phyloP scores from a whole-genome alignment of 495 filamentous ascomycete genomes.

The Delitschia confertaspora region DNA sequence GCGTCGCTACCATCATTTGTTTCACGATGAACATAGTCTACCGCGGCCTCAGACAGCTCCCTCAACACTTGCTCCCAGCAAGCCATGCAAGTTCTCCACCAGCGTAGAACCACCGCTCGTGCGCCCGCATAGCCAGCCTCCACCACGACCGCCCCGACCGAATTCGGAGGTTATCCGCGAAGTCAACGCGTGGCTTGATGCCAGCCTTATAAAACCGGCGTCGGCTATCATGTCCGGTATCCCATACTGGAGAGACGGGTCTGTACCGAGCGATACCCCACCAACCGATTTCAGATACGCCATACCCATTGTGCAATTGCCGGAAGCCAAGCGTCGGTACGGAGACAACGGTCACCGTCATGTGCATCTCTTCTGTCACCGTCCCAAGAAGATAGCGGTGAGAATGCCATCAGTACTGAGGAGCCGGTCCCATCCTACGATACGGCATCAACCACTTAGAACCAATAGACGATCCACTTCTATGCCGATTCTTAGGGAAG shows the following conservation, averaged over 20 bases:
- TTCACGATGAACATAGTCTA: background rate
- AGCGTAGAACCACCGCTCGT: background rate
- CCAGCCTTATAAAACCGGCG: conserved; percentile 15
- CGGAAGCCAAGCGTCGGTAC: background rate
- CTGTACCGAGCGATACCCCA: background rate
- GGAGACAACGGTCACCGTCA: conserved; percentile 5
- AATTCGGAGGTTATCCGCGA: conserved; percentile 18
- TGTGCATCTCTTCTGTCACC: conserved; percentile 17
- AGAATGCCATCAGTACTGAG: conserved; percentile 17
- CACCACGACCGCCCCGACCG: conserved; percentile 18
- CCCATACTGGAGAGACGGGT: conserved; percentile 20
- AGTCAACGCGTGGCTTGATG: conserved; percentile 24
- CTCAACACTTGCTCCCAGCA: background rate
- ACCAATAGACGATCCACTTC: conserved; percentile 12
- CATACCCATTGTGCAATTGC: conserved; percentile 9
- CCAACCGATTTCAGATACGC: conserved; percentile 17
- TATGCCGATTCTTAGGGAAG: conserved; percentile 7
- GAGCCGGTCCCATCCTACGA: conserved; percentile 5
- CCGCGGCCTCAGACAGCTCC: conserved; percentile 12
- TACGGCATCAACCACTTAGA: conserved; percentile 2
- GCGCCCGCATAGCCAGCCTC: conserved; percentile 6
- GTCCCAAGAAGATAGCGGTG: conserved; percentile 16
- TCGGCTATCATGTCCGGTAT: conserved; percentile 19
- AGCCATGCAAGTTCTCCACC: background rate
- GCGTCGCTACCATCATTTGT: background rate